These are phyloP conservation scores for Scleroderma citrinum DNA, from an alignment of 768 basidiomycete genomes.

Conservation along the genomic window DNA sequence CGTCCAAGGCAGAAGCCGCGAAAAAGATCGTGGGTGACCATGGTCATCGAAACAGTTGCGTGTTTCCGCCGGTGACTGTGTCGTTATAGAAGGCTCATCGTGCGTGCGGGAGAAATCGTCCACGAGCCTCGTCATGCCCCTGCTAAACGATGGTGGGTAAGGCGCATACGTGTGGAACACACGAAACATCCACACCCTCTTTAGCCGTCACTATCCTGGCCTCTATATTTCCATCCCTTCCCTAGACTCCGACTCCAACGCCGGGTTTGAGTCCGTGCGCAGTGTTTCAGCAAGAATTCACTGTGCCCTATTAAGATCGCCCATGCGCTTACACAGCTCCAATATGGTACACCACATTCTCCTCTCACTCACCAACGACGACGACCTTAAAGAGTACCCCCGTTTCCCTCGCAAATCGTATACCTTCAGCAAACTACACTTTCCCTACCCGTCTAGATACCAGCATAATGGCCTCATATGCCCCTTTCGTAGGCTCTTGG, in stretches of 20 bases:
- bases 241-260: slow-evolving; percentile 9
- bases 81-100: slow-evolving; percentile 1
- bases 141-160: slow-evolving; percentile 65
- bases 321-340: slow-evolving; percentile 82
- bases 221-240: not conserved
- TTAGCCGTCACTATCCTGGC: slow-evolving; percentile 12
- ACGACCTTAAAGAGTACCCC: slow-evolving; percentile 38
- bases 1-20: slow-evolving; percentile 67
- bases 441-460: slow-evolving; percentile 70
- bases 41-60: slow-evolving; percentile 7
- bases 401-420: slow-evolving; percentile 85
- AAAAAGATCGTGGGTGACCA: slow-evolving; percentile 17
- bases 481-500: slow-evolving; percentile 66
- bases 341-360: slow-evolving; percentile 79
- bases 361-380: slow-evolving; percentile 31
- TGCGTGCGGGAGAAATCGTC: slow-evolving; percentile 10
- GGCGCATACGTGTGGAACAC: slow-evolving; percentile 85
- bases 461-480: slow-evolving; percentile 80
- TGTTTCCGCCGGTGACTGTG: slow-evolving; percentile 1
- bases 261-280: too few species aligned
- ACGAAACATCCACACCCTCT: slow-evolving; percentile 61
- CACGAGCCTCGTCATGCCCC: slow-evolving; percentile 42
- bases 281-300: slow-evolving; percentile 87
- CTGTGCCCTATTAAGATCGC: slow-evolving; percentile 74
- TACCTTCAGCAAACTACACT: slow-evolving; percentile 71